These are phyloP conservation scores for Cucurbita maxima DNA, from an alignment of 306 rosid genomes.

Conservation along the genomic window DNA sequence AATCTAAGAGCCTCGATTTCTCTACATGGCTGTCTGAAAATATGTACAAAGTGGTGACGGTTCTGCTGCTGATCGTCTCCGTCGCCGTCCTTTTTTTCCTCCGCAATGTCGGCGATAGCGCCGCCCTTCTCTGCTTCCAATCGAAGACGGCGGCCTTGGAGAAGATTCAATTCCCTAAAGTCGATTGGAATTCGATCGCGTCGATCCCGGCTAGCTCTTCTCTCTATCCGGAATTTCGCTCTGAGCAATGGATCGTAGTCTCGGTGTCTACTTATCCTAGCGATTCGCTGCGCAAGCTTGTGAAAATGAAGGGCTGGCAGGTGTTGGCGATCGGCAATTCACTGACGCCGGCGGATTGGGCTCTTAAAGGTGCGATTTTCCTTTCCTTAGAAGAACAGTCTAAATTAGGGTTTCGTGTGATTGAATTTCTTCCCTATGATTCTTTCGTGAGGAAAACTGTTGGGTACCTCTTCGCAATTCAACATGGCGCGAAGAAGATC, in stretches of 20 bases:
- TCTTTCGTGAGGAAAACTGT: slow-evolving; percentile 81
- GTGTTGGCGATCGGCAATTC: slow-evolving; percentile 75
- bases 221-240: slow-evolving; percentile 39
- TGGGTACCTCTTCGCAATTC: slow-evolving; percentile 89
- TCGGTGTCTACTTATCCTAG: slow-evolving; percentile 63
- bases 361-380: slow-evolving; percentile 72
- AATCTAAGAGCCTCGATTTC: slow-evolving; percentile 52
- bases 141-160: slow-evolving; percentile 44
- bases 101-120: slow-evolving; percentile 69
- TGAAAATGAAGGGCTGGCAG: slow-evolving; percentile 80
- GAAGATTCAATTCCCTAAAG: slow-evolving; percentile 51
- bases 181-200: slow-evolving; percentile 42
- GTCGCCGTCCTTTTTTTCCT: slow-evolving; percentile 72
- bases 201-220: slow-evolving; percentile 41
- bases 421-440: slow-evolving; percentile 73
- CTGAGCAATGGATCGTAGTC: slow-evolving; percentile 84
- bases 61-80: slow-evolving; percentile 35
- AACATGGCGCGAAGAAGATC: slow-evolving; percentile 85
- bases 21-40: slow-evolving; percentile 74
- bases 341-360: slow-evolving; percentile 78
- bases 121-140: slow-evolving; percentile 82
- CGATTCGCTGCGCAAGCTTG: slow-evolving; percentile 49
- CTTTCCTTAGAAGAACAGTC: slow-evolving; percentile 78
- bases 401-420: slow-evolving; percentile 67
- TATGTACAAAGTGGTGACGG: slow-evolving; percentile 33